Evolutionary conservation across 768 basidiomycete genomes (phyloP).

Genomic region (Termitomyces titanicus): DNA sequence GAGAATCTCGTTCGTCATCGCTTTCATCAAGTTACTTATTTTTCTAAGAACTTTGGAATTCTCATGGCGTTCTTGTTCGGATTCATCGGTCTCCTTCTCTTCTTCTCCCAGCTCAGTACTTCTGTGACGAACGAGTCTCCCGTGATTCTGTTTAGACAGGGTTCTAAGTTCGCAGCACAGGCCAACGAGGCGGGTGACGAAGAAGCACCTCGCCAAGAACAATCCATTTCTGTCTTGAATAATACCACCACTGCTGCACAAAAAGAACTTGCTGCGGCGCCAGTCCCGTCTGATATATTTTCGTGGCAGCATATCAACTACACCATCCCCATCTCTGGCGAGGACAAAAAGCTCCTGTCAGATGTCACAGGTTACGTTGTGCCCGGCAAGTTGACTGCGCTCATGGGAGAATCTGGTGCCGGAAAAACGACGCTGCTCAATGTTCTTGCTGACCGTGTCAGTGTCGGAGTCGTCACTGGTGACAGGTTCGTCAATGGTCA

Average conservation of each 20-base stretch:
- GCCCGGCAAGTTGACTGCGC: slow-evolving; percentile 66
- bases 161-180: slow-evolving; percentile 25
- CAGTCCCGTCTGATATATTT: slow-evolving; percentile 45
- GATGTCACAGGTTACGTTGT: slow-evolving; percentile 77
- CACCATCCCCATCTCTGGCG: slow-evolving; percentile 45
- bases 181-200: slow-evolving; percentile 25
- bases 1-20: neutral
- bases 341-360: slow-evolving; percentile 53
- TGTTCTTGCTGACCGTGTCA: slow-evolving; percentile 37
- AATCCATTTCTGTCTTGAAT: slow-evolving; percentile 7
- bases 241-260: slow-evolving; percentile 16
- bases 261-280: slow-evolving; percentile 33
- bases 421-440: slow-evolving; percentile 41
- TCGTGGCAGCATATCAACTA: slow-evolving; percentile 68
- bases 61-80: slow-evolving; percentile 57
- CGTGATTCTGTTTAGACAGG: slow-evolving; percentile 64
- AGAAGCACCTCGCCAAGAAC: slow-evolving; percentile 32
- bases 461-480: slow-evolving; percentile 33
- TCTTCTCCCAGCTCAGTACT: slow-evolving; percentile 55
- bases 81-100: slow-evolving; percentile 51
- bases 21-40: neutral
- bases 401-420: slow-evolving; percentile 49
- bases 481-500: slow-evolving; percentile 40
- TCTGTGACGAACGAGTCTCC: slow-evolving; percentile 32
- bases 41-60: slow-evolving; percentile 61